Evolutionary conservation across 257 asterid species (phyloP), one percentile per base, ranked within the genome.

Genomic region (Eustoma russellianum): DNA sequence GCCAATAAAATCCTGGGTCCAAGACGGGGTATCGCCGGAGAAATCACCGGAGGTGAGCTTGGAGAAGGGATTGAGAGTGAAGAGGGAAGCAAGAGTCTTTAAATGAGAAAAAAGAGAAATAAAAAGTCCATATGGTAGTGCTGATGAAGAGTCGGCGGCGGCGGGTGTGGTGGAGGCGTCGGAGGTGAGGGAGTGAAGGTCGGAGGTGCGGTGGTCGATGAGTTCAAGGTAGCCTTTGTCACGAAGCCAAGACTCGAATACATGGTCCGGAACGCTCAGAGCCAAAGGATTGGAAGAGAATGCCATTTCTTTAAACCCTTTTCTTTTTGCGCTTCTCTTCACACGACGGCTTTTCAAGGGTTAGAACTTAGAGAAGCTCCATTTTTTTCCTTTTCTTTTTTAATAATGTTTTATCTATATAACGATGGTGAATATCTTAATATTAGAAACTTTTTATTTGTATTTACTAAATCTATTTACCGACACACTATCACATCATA

Each of bases 161-260:
- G 73, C 10, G 15, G 70, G 9, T n/a, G n/a, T n/a, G n/a, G n/a
- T n/a, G n/a, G n/a, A n/a, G n/a, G n/a, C n/a, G n/a, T n/a, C n/a
- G n/a, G n/a, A n/a, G n/a, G n/a, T n/a, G 66, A 73, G 71, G 70
- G 87, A 84, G 83, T 82, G 80, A 79, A 86, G 91, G 69, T 83
- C 85, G 63, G 94, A 70, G 53, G 93, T 76, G 41, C 93, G 90
- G 66, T 84, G 95, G 78, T 88, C 97, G 62, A 84, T 75, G 64
- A 82, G 53, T 66, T 85, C 93, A 60, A 88, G 95, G 80, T 78
- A 88, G 65, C 90, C 93, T 67, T 83, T 77, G 61, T 88, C 88
- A 17, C 97, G 93, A 68, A 84, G 88, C 97, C 97, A 88, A 13
- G 94, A 68, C 64, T 89, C 97, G 71, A 89, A 89, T 12, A 66